Evolutionary conservation across 78 protist species (phyloP).

Genomic region (Anaeramoeba ignava): DNA sequence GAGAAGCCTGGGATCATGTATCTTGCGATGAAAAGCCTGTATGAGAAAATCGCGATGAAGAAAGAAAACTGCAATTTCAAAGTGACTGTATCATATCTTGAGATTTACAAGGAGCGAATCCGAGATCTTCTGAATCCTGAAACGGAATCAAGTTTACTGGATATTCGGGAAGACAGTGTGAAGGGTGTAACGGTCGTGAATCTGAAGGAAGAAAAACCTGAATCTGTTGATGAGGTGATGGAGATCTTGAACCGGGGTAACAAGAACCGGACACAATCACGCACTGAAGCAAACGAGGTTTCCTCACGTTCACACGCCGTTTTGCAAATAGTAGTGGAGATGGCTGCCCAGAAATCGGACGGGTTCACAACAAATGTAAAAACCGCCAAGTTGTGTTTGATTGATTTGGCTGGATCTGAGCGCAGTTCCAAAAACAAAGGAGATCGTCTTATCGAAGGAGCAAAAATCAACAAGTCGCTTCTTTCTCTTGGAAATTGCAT

Average conservation of each 20-base stretch:
- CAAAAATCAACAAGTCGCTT: constrained; percentile 81
- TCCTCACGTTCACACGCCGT: constrained; percentile 40
- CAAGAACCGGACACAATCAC: constrained; percentile 22
- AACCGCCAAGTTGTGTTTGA: constrained; percentile 26
- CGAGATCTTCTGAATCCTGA: constrained; percentile 44
- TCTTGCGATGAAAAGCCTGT: background rate
- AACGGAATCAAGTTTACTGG: constrained; percentile 14
- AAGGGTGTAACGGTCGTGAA: background rate
- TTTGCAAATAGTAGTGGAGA: constrained; percentile 13
- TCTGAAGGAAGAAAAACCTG: background rate
- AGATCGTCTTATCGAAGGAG: constrained; percentile 28
- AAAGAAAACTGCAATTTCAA: background rate
- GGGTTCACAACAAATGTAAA: background rate
- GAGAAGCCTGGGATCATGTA: constrained; percentile 24
- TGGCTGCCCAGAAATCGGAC: background rate
- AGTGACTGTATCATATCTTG: constrained; percentile 51
- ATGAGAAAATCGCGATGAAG: background rate
- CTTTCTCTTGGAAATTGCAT: constrained; percentile 85
- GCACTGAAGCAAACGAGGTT: constrained; percentile 13
- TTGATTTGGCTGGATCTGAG: constrained; percentile 42
- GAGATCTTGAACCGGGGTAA: constrained; percentile 52
- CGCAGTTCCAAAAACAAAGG: constrained; percentile 21
- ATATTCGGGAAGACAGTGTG: constrained; percentile 54
- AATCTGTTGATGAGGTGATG: constrained; percentile 32
- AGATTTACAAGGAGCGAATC: constrained; percentile 74